Evolutionary conservation across 192 early-diverging fungal species (phyloP), one percentile per base, ranked within the genome.

Genomic region (Gryganskiella cystojenkinii): DNA sequence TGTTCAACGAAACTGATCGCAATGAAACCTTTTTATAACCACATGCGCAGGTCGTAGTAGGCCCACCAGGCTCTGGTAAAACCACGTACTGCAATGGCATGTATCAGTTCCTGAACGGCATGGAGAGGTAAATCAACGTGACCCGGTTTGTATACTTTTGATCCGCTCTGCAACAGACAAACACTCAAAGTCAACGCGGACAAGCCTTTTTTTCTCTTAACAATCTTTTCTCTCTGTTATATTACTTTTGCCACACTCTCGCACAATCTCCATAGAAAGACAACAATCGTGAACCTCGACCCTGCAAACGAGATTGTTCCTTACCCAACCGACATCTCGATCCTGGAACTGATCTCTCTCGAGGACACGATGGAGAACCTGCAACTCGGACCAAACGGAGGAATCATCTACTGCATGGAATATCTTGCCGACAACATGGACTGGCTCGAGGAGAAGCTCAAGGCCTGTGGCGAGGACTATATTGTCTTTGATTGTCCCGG

Each of bases 401-500:
- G 92, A 10, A 92, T 99, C 70, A 92, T 98, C 65, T 98, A 96
- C 80, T 98, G 96, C 79, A 89, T 99, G 75, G 98, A 98, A 81
- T 97, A 89, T 61, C 84, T 99, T 25, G 86, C 90, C 28, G 90
- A 96, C 63, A 98, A 99, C 80, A 81, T 97, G 64, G 92, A 93
- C 44, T 99, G 96, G 94, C 83, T 99, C 14, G 80, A 90, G 20
- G 94, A 95, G 10, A 88, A 93, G 74, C 81, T 98, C 37, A 78
- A 87, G 34, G 67, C 71, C 3, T 80, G 86, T 17, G 72, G 81
- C 52, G 94, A 96, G 40, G 91, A 93, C 60, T 98, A 98, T 81
- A 87, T 98, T 55, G 90, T 99, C 34, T 94, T 99, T 75, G 98
- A 99, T 81, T 97, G 94, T 57, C 98, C 98, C 8, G 95, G 97